phyloP scores from a whole-genome alignment of 257 asterid species.

The Phtheirospermum japonicum region DNA sequence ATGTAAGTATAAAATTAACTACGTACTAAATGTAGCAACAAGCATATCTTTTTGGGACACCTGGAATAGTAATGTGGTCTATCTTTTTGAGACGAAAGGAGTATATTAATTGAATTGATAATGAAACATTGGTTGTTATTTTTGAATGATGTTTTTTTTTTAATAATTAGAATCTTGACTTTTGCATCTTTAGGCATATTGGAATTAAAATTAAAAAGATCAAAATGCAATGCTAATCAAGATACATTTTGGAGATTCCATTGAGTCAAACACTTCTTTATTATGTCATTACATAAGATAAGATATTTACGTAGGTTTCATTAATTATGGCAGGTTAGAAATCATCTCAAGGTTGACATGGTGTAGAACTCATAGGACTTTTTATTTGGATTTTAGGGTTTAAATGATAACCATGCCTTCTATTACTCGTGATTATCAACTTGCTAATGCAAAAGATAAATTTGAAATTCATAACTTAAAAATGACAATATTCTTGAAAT shows the following conservation, averaged over 20 bases:
- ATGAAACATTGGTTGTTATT: no score
- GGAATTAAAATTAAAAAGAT: background rate
- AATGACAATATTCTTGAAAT: conserved; percentile 9
- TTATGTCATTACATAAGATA: conserved; percentile 2
- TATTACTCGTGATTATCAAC: conserved; percentile 11
- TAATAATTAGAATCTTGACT: conserved; percentile 6
- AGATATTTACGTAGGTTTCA: conserved; percentile 1
- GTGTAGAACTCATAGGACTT: conserved; percentile 7
- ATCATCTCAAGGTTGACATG: conserved; percentile 4
- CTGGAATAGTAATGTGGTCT: no score
- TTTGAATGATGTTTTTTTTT: background rate
- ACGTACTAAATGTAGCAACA: no score
- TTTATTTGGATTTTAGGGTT: conserved; percentile 16
- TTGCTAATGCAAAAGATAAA: background rate
- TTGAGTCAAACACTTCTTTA: background rate
- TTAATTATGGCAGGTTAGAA: background rate
- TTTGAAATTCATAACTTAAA: background rate
- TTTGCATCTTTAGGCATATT: conserved; percentile 1
- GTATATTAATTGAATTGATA: no score
- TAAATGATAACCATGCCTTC: conserved; percentile 15
- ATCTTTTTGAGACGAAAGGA: no score
- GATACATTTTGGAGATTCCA: conserved; percentile 9
- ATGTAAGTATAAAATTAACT: no score
- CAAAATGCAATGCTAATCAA: conserved; percentile 6
- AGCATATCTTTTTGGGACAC: no score